Conservation (phyloP, 2,329 filamentous ascomycete genomes). For the Thielaviopsis populi region DNA sequence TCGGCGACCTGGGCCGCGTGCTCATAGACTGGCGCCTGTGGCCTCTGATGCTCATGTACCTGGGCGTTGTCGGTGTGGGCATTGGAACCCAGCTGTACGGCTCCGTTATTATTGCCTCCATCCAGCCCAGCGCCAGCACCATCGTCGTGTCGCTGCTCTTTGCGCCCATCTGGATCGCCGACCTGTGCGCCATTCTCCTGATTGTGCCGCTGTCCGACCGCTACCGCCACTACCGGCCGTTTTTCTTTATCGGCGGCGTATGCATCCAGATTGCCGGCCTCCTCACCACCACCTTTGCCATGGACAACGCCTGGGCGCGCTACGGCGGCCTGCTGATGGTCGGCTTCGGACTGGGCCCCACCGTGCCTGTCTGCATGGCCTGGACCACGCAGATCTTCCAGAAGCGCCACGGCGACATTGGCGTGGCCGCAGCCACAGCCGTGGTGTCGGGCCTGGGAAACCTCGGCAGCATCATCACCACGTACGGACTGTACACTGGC, state of each 20-base stretch:
- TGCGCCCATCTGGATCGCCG: constrained; percentile 89
- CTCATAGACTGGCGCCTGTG: constrained; percentile 77
- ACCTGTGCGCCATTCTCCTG: constrained; percentile 72
- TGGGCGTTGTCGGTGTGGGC: constrained; percentile 82
- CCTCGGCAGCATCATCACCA: constrained; percentile 70
- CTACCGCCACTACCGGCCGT: constrained; percentile 62
- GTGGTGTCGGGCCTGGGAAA: constrained; percentile 80
- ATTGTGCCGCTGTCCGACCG: constrained; percentile 76
- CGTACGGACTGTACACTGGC: constrained; percentile 76
- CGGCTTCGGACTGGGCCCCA: constrained; percentile 78
- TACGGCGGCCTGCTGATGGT: constrained; percentile 84
- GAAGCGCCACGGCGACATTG: constrained; percentile 74
- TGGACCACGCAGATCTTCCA: constrained; percentile 90
- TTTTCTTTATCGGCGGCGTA: constrained; percentile 66
- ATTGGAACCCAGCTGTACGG: constrained; percentile 83
- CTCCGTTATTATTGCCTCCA: constrained; percentile 69
- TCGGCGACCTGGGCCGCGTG: constrained; percentile 54
- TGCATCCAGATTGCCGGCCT: constrained; percentile 71
- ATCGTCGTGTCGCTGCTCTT: constrained; percentile 70
- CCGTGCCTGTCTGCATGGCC: constrained; percentile 85
- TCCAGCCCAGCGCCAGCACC: constrained; percentile 56
- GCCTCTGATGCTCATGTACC: constrained; percentile 82
- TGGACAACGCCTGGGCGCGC: constrained; percentile 57
- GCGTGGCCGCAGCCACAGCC: constrained; percentile 72
- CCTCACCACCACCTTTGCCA: constrained; percentile 61